Evolutionary conservation across 805 yeast genomes (phyloP), one percentile per base, ranked within the genome.

Genomic region (Nakazawaea wyomingensis): DNA sequence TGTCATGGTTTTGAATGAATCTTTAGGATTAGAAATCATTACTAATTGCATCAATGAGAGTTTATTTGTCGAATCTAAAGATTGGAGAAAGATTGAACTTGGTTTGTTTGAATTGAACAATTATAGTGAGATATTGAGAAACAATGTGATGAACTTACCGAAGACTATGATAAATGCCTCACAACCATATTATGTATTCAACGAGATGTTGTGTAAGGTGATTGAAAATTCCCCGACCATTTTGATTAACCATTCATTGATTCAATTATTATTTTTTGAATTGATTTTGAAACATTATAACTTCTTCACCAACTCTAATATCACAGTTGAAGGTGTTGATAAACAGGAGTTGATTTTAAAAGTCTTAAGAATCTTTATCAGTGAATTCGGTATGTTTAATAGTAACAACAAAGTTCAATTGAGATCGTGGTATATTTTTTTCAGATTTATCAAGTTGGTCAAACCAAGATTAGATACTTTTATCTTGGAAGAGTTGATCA

Each of bases 391-490:
- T 13, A 75, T 91, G 48, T 89, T 87, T 60, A 87, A 83, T 62
- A 68, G 72, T 4, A 71, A 74, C 50, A 83, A 75, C 45, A 83
- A 79, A 48, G 96, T 90, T 4, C 80, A 89, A 54, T 71, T 78
- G 44, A 80, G 97, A 59, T 74, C 95, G 33, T 93, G 98, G 96
- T 91, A 87, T 59, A 68, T 90, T 49, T 87, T 91, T 53, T 82
- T 82, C 55, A 76, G 95, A 59, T 85, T 90, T 54, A 72, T 89
- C 48, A 87, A 84, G 57, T 67, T 83, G 37, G 82, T 91, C 2
- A 83, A 80, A 55, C 88, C 89, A 29, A 65, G 74, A 38, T 63
- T 80, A 32, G 73, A 80, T 24, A 73, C 68, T 36, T 61, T 51
- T 44, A 62, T 68, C 44, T 68, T 76, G 54, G 81, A 74, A 32